Conservation (phyloP, 2,329 filamentous ascomycete genomes). For the Tetracladium maxilliforme region DNA sequence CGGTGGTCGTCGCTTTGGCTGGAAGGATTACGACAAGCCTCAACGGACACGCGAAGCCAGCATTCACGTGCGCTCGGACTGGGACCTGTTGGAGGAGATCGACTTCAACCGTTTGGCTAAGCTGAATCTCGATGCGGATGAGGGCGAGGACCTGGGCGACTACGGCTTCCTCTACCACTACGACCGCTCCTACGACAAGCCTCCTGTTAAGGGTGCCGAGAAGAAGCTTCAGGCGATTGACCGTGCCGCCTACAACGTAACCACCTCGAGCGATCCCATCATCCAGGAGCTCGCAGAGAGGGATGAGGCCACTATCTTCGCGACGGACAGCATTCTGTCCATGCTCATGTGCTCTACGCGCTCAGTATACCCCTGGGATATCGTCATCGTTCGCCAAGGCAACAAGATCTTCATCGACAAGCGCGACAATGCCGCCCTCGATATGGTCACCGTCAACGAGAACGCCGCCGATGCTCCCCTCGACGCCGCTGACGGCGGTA, state of each 20-base stretch:
- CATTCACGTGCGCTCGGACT: constrained; percentile 91
- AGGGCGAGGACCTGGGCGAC: constrained; percentile 86
- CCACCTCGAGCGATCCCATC: constrained; percentile 86
- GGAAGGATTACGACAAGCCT: constrained; percentile 98
- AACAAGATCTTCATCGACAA: constrained; percentile 99
- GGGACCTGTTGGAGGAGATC: constrained; percentile 93
- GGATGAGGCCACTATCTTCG: constrained; percentile 91
- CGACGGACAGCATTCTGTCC: constrained; percentile 90
- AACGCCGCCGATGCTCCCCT: constrained; percentile 92
- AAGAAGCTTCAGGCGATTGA: constrained; percentile 80
- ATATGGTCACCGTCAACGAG: constrained; percentile 98
- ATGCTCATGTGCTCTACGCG: constrained; percentile 99
- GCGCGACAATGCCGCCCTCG: constrained; percentile 83
- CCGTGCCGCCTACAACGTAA: constrained; percentile 94
- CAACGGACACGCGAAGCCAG: constrained; percentile 90
- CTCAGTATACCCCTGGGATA: constrained; percentile 96
- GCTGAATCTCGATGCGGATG: constrained; percentile 87
- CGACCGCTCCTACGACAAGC: constrained; percentile 89
- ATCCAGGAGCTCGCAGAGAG: constrained; percentile 95
- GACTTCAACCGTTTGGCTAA: constrained; percentile 92
- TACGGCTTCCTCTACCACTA: constrained; percentile 99
- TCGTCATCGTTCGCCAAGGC: constrained; percentile 82
- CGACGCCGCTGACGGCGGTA: constrained; percentile 80
- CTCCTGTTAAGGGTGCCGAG: constrained; percentile 76
- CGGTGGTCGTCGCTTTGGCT: constrained; percentile 81